phyloP scores from a whole-genome alignment of 2,329 filamentous ascomycete species.

The Apiospora aurea region DNA sequence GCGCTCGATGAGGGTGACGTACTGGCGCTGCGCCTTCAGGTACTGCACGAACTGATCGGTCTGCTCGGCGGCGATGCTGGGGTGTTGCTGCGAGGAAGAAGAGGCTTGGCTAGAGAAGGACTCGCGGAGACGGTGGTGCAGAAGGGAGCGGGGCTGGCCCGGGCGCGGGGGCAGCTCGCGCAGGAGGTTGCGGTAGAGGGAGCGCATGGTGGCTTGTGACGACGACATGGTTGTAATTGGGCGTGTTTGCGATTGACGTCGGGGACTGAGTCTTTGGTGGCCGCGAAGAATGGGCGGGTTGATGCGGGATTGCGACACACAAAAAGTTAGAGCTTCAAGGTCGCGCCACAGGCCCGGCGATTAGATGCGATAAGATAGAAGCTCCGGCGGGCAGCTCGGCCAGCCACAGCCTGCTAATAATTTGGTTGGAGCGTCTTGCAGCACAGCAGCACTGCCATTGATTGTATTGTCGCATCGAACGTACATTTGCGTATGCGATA shows the following conservation, averaged over 20 bases:
- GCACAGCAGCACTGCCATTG: background rate
- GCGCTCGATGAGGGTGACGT: slow-evolving; percentile 81
- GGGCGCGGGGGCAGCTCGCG: slow-evolving; percentile 84
- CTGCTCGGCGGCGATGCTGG: slow-evolving; percentile 73
- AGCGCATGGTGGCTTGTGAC: slow-evolving; percentile 64
- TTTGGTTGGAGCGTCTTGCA: background rate
- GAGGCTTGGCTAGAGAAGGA: slow-evolving; percentile 56
- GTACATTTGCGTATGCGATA: background rate
- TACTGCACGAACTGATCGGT: slow-evolving; percentile 84
- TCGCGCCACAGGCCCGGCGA: slow-evolving; percentile 1
- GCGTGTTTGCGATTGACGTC: background rate
- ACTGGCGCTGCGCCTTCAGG: slow-evolving; percentile 83
- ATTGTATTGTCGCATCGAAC: background rate
- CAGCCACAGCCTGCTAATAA: background rate
- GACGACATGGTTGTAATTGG: slow-evolving; percentile 32
- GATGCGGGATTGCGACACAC: background rate
- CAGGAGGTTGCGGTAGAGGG: slow-evolving; percentile 86
- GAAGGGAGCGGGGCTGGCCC: slow-evolving; percentile 63
- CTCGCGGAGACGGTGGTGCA: slow-evolving; percentile 74
- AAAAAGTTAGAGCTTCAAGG: slow-evolving; percentile 7
- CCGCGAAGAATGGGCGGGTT: background rate
- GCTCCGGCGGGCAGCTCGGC: background rate
- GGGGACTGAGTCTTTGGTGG: background rate
- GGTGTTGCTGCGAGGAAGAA: slow-evolving; percentile 26
- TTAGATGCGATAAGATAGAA: slow-evolving; percentile 29